A percentile compares a stretch with the other conserved stretches of the same genome.
Evolutionary conservation across 2,329 filamentous ascomycete species (phyloP).

Genomic region (Sporothrix dimorphospora): DNA sequence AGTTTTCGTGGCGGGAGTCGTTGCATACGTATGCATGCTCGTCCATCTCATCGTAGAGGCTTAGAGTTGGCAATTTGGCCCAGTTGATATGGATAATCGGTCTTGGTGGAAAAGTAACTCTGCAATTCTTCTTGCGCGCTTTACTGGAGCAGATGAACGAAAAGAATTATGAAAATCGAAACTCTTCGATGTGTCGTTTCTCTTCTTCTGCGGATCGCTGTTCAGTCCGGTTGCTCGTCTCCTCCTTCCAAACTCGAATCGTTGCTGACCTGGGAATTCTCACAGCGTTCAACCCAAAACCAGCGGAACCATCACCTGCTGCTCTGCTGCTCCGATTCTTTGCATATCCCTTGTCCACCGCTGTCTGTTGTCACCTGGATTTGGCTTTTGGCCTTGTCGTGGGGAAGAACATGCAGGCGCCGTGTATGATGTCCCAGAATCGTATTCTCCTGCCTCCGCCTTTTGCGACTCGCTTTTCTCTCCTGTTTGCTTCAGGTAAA

Average conservation of each 20-base stretch:
- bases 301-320: not conserved
- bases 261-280: constrained; percentile 1
- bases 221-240: not conserved
- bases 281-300: not conserved
- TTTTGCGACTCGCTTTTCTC: not conserved
- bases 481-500: not conserved
- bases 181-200: not conserved
- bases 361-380: not conserved
- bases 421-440: not conserved
- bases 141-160: not conserved
- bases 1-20: no score
- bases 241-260: not conserved
- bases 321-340: not conserved
- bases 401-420: not conserved
- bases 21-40: not conserved
- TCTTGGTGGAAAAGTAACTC: no score
- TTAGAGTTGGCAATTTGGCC: no score
- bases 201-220: not conserved
- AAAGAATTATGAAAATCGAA: not conserved
- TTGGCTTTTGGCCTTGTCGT: no score
- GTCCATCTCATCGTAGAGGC: not conserved
- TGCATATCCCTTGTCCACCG: not conserved
- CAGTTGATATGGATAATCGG: no score
- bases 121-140: not conserved
- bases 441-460: not conserved